Evolutionary conservation across 148 eudicot genomes (phyloP), one percentile per base, ranked within the genome.

Genomic region (Diospyros lotus): DNA sequence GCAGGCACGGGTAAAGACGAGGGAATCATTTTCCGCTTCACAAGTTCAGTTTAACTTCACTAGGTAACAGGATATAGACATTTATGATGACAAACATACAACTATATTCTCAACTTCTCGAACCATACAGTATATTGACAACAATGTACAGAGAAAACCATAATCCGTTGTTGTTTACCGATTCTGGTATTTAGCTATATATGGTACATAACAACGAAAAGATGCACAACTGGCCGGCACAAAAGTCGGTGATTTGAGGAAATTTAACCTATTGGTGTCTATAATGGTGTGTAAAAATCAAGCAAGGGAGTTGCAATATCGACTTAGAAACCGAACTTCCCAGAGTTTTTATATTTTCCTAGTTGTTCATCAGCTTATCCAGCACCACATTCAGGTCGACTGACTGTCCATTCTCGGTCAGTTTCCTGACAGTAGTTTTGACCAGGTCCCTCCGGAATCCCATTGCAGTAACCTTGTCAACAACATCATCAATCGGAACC

Each of bases 361-460:
- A 54, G 2, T 53, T 40, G 60, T 51, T 75, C 82, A 75, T 80
- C 59, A 80, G 61, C 79, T 80, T 80, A 58, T 80, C 82, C 52
- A 80, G 74, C 67, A 80, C 82, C 2, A 56, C 58, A 42, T 80
- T 80, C 43, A 80, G 72, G 67, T 80, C 82, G 28, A 71, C 79
- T 1, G 79, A 53, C 52, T 75, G 75, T 41, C 82, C 82, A 50
- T 61, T 65, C 54, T 71, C 75, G 1, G 51, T 58, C 75, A 80
- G 56, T 61, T 65, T 80, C 74, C 56, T 71, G 54, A 50, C 82
- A 9, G 72, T 80, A 5, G 51, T 75, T 66, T 50, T 75, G 3
- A 65, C 82, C 5, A 68, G 17, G 44, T 80, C 79, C 74, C 75
- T 53, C 68, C 70, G 68, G 61, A 80, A 80, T 15, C 82, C 82